Conservation (phyloP, 441 rosid species). For the Euphorbia schlechtendalii region DNA sequence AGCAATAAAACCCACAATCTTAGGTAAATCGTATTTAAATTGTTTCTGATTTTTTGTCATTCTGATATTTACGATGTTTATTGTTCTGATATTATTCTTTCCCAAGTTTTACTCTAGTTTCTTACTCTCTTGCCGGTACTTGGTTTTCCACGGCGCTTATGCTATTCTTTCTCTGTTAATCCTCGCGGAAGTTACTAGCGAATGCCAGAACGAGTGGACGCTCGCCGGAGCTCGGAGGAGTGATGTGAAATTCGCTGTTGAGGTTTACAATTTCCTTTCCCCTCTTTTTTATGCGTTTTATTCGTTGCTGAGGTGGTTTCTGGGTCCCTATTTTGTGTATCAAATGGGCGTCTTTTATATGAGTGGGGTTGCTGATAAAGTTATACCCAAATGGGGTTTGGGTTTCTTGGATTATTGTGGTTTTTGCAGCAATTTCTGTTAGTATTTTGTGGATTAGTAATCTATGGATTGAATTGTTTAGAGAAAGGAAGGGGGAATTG, state of each 20-base stretch:
- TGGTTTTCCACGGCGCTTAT: constrained; percentile 62
- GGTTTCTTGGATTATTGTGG: constrained; percentile 78
- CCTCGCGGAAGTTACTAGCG: constrained; percentile 86
- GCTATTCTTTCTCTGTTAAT: constrained; percentile 54
- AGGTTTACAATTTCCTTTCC: constrained; percentile 42
- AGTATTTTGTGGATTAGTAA: constrained; percentile 72
- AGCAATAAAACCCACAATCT: no score
- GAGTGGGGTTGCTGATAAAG: constrained; percentile 46
- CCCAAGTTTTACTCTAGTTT: no score
- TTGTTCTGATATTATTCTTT: no score
- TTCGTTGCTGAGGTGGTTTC: constrained; percentile 51
- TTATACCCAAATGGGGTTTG: constrained; percentile 79
- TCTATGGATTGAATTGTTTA: constrained; percentile 54
- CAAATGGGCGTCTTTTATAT: constrained; percentile 51
- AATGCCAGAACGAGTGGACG: constrained; percentile 84
- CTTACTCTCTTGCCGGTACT: constrained; percentile 70
- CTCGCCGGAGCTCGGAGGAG: constrained; percentile 45
- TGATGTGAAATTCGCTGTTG: constrained; percentile 41
- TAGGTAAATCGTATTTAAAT: no score
- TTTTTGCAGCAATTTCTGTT: constrained; percentile 48
- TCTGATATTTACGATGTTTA: no score
- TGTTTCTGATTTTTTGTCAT: no score
- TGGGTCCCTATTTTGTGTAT: constrained; percentile 57
- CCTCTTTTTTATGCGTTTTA: constrained; percentile 66
- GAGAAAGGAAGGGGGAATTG: constrained; percentile 34